Conservation (phyloP, 345 rosid genomes). For the Salix exigua region DNA sequence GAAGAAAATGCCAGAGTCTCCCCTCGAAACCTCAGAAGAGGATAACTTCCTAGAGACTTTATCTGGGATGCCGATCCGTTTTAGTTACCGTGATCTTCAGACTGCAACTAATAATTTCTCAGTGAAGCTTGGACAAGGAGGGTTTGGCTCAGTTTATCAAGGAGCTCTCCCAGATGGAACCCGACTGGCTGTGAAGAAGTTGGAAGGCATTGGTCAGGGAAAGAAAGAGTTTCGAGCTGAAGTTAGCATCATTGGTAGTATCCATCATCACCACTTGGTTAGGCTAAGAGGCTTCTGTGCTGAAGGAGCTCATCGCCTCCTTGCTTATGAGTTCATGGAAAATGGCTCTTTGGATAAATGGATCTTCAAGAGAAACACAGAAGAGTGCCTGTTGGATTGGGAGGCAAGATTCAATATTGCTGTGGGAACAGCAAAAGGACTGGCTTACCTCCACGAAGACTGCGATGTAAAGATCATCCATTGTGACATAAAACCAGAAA, state of each 20-base stretch:
- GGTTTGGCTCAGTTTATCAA: constrained; percentile 86
- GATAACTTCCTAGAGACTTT: constrained; percentile 67
- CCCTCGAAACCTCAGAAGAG: constrained; percentile 56
- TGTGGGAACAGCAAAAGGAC: constrained; percentile 78
- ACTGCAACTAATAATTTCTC: constrained; percentile 72
- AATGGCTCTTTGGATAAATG: constrained; percentile 85
- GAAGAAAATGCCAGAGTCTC: constrained; percentile 37
- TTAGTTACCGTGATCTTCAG: constrained; percentile 71
- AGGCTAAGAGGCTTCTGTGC: constrained; percentile 83
- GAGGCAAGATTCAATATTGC: constrained; percentile 73
- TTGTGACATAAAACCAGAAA: constrained; percentile 93
- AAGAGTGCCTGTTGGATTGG: constrained; percentile 56
- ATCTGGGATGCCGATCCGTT: constrained; percentile 80
- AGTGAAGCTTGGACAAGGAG: constrained; percentile 86
- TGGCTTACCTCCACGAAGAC: constrained; percentile 88
- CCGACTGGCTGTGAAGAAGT: constrained; percentile 81
- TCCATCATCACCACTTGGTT: constrained; percentile 88
- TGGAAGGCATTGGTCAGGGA: constrained; percentile 94
- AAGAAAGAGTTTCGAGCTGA: constrained; percentile 95
- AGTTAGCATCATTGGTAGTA: constrained; percentile 84
- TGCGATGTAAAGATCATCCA: constrained; percentile 80
- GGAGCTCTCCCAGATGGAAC: constrained; percentile 78
- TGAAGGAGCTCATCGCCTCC: constrained; percentile 79
- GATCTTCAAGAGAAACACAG: constrained; percentile 63
- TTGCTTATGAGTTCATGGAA: constrained; percentile 80